A percentile compares a stretch with the other conserved stretches of the same genome.
Evolutionary conservation across 164 flowering plant genomes (phyloP).

Genomic region (Kingdonia uniflora): DNA sequence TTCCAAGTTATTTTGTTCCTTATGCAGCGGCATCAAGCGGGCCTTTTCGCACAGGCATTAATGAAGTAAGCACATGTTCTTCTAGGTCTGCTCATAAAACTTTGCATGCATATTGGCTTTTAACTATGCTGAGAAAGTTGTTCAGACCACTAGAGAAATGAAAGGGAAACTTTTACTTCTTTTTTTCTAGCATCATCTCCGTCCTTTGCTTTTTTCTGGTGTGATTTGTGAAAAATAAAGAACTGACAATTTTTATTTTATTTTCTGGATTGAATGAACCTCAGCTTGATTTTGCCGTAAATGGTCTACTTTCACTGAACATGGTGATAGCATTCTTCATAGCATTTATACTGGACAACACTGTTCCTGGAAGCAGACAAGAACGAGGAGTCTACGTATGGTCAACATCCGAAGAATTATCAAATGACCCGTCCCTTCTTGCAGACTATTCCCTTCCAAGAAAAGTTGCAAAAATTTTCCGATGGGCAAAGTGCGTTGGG

Average conservation of each 20-base stretch:
- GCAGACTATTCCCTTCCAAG: conserved; percentile 55
- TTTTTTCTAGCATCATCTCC: too few relatives aligned
- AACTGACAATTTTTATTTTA: too few relatives aligned
- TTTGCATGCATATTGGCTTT: too few relatives aligned
- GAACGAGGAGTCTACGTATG: conserved; percentile 89
- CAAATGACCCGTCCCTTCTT: conserved; percentile 34
- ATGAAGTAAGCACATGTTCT: conserved; percentile 34
- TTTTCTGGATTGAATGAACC: conserved; percentile 3
- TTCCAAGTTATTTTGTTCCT: conserved; percentile 76
- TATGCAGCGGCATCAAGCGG: conserved; percentile 81
- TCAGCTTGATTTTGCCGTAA: conserved; percentile 73
- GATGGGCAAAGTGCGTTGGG: conserved; percentile 45
- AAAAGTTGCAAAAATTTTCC: conserved; percentile 31
- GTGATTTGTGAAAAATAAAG: too few relatives aligned
- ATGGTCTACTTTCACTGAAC: conserved; percentile 67
- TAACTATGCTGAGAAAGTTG: too few relatives aligned
- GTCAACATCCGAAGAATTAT: conserved; percentile 53
- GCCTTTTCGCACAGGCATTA: conserved; percentile 52
- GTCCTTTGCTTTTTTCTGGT: too few relatives aligned
- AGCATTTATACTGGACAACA: conserved; percentile 77
- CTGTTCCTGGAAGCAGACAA: conserved; percentile 70
- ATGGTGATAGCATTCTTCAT: conserved; percentile 77
- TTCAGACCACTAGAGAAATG: too few relatives aligned
- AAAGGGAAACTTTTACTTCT: too few relatives aligned
- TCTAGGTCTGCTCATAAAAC: too few relatives aligned